phyloP scores from a whole-genome alignment of 2,329 filamentous ascomycete genomes.

The Rhynchosporium secalis region DNA sequence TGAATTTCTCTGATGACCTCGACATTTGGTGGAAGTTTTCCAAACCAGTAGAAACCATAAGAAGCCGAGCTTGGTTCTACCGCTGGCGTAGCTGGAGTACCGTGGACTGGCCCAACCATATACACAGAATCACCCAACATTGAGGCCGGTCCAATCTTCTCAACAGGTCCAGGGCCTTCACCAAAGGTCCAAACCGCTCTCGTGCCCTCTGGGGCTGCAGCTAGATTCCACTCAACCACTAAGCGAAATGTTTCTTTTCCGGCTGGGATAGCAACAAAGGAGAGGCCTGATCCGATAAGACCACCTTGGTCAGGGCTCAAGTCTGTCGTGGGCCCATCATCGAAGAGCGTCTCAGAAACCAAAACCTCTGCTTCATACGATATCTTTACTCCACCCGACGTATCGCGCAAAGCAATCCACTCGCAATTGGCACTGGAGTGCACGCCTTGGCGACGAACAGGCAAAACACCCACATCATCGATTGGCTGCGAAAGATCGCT shows the following conservation, averaged over 20 bases:
- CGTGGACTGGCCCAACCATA: conserved; percentile 31
- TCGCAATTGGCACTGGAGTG: not conserved
- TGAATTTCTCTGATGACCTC: conserved; percentile 30
- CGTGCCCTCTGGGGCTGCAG: conserved; percentile 21
- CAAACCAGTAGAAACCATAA: conserved; percentile 36
- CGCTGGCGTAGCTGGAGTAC: conserved; percentile 17
- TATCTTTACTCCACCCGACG: not conserved
- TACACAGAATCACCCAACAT: conserved; percentile 32
- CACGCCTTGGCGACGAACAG: not conserved
- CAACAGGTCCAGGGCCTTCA: conserved; percentile 30
- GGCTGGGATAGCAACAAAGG: conserved; percentile 20
- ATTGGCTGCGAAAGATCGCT: not conserved
- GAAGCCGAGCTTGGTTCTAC: conserved; percentile 13
- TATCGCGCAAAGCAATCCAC: not conserved
- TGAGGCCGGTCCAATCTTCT: conserved; percentile 22
- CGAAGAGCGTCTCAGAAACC: no score
- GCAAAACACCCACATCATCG: not conserved
- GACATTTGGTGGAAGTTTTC: conserved; percentile 30
- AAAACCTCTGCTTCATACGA: not conserved
- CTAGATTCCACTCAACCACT: conserved; percentile 30
- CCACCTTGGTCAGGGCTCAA: conserved; percentile 22
- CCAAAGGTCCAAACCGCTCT: conserved; percentile 34
- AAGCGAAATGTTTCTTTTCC: conserved; percentile 17
- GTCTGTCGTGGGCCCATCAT: not conserved
- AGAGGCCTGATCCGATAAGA: conserved; percentile 23